Evolutionary conservation across 306 rosid genomes (phyloP), one percentile per base, ranked within the genome.

Genomic region (Potentilla sterilis): DNA sequence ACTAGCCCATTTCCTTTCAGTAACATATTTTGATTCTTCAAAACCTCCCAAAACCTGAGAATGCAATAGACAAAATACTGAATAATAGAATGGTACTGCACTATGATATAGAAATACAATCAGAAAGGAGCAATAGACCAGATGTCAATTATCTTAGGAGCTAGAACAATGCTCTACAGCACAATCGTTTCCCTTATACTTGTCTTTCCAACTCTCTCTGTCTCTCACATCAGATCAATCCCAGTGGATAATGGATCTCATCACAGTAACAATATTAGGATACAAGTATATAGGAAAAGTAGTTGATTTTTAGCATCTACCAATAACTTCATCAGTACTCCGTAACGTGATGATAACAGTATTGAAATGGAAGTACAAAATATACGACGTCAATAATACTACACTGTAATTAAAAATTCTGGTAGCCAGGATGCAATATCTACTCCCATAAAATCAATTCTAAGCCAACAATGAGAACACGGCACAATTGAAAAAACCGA

Each of bases 11-110:
- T 83, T 88, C 82, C 98, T 92, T 82, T 94, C 96, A 49, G 96
- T 94, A 61, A 88, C 83, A 78, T 92, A 94, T 49, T 63, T 84
- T n/a, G 88, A 83, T 70, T 89, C 73, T 81, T 94, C 92, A 86
- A 94, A 94, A 61, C 89, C 96, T 67, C 98, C 98, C 57, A 94
- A 81, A 75, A 94, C 95, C 98, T 94, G 84, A 78, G 80, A 37
- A 75, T 41, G 51, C 11, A 69, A 5, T 58, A 5, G 51, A 37
- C 35, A 16, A 47, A 77, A 18, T 63, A 35, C 12, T 63, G 68
- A 63, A 35, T 34, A 14, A 34, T 7, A 13, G 4, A 63, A 63
- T 34, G 43, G 43, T 13, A 24, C 37, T 35, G 47, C 76, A 76
- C 34, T 79, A 77, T 35, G 67, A 51, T 24, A 69, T 28, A 13